A percentile compares a stretch with the other conserved stretches of the same genome.
These are phyloP conservation scores for Acanthamoeba rhysodes DNA, from an alignment of 208 protist genomes.

Conservation along the genomic window DNA sequence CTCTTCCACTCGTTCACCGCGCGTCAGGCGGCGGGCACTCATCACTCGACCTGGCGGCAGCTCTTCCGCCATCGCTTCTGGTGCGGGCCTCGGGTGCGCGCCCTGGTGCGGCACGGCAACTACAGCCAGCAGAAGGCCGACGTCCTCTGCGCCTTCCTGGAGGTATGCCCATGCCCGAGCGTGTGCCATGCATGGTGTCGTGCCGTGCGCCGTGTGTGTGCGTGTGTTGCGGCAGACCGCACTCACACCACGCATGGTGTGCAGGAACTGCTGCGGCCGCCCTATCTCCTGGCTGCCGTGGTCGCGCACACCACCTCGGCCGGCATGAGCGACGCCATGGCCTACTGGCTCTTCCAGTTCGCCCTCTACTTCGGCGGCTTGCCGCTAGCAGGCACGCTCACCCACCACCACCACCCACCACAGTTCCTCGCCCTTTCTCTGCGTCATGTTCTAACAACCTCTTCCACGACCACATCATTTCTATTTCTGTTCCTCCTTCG, in stretches of 20 bases:
- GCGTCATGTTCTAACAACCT: no score
- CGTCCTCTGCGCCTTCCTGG: no score
- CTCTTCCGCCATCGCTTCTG: background rate
- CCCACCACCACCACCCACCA: no score
- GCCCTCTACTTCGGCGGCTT: background rate
- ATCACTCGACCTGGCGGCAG: background rate
- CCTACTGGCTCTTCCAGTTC: background rate
- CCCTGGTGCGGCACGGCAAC: background rate
- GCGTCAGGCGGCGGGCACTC: background rate
- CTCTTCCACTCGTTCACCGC: background rate
- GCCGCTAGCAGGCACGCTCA: background rate
- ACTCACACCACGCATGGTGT: background rate
- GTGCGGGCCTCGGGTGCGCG: background rate
- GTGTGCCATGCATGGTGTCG: no score
- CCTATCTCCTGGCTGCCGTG: slow-evolving; percentile 9
- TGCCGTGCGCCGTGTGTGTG: no score
- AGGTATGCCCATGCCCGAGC: no score
- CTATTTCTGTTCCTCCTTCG: no score
- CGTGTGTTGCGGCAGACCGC: no score
- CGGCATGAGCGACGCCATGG: background rate
- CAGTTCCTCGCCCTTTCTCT: background rate
- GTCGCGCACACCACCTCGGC: background rate
- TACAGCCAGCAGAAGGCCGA: background rate
- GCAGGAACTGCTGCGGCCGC: slow-evolving; percentile 4
- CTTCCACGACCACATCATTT: background rate